phyloP scores from a whole-genome alignment of 1,284 basidiomycete species.

The Malassezia slooffiae region DNA sequence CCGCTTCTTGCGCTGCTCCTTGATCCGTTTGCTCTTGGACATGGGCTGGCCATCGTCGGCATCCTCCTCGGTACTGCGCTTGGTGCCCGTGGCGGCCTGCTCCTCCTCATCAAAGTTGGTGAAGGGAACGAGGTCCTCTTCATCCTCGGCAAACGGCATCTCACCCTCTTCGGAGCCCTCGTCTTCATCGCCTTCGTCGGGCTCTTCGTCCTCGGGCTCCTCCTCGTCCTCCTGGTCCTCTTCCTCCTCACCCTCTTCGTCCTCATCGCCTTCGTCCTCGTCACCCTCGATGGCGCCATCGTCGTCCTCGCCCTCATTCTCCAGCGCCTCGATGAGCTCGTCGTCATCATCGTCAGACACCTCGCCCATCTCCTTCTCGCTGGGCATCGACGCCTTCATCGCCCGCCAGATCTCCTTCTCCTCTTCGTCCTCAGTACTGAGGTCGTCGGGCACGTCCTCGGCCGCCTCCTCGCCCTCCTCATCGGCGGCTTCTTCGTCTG shows the following conservation, averaged over 20 bases:
- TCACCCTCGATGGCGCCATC: constrained; percentile 19
- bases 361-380: constrained; percentile 55
- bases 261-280: constrained; percentile 20
- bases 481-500: constrained; percentile 35
- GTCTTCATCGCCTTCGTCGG: constrained; percentile 20
- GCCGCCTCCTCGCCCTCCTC: constrained; percentile 14
- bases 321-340: constrained; percentile 19
- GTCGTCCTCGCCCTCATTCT: constrained; percentile 13
- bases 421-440: constrained; percentile 32
- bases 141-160: constrained; percentile 40
- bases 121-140: constrained; percentile 40
- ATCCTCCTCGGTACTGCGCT: constrained; percentile 27
- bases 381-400: constrained; percentile 48
- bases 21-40: constrained; percentile 47
- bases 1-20: constrained; percentile 61
- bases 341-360: constrained; percentile 22
- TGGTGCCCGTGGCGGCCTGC: constrained; percentile 19
- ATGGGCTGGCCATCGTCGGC: constrained; percentile 19
- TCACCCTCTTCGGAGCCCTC: constrained; percentile 26
- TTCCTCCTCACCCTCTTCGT: constrained; percentile 13
- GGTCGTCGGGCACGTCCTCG: constrained; percentile 16
- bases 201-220: constrained; percentile 3
- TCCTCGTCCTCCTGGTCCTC: constrained; percentile 22
- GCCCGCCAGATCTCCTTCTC: constrained; percentile 49
- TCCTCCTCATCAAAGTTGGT: constrained; percentile 18